Conservation (phyloP, 495 filamentous ascomycete genomes). For the Acidiella bohemica region DNA sequence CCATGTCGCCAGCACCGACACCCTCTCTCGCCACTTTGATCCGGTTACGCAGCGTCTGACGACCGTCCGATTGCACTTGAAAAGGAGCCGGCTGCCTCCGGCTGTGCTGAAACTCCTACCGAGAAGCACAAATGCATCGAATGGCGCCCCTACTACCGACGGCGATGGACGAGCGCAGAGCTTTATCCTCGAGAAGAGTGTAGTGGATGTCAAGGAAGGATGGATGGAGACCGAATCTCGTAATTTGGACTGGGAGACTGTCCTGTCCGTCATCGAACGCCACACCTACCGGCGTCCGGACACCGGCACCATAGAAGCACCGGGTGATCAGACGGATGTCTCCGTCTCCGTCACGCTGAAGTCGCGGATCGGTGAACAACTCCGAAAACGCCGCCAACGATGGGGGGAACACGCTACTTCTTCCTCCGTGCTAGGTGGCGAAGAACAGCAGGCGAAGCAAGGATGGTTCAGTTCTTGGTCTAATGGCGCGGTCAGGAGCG, state of each 20-base stretch:
- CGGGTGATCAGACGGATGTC: constrained; percentile 58
- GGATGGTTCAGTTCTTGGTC: constrained; percentile 62
- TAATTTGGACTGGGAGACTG: constrained; percentile 55
- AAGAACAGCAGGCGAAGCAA: constrained; percentile 40
- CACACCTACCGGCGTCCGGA: constrained; percentile 54
- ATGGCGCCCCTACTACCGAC: too few species aligned
- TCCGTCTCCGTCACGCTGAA: constrained; percentile 73
- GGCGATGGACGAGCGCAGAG: constrained; percentile 60
- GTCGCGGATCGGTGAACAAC: constrained; percentile 56
- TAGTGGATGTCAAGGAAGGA: constrained; percentile 78
- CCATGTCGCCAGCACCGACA: constrained; percentile 93
- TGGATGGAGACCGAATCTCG: constrained; percentile 42
- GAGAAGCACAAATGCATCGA: constrained; percentile 50
- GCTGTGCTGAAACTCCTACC: constrained; percentile 72
- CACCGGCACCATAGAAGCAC: neutral
- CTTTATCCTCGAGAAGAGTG: constrained; percentile 83
- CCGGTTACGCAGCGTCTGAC: constrained; percentile 63
- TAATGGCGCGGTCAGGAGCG: constrained; percentile 66
- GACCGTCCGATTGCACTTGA: constrained; percentile 83
- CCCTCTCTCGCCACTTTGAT: constrained; percentile 77
- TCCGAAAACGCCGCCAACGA: constrained; percentile 47
- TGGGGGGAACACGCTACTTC: constrained; percentile 28
- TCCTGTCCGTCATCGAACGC: constrained; percentile 81
- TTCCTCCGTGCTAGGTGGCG: constrained; percentile 29
- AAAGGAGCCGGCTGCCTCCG: constrained; percentile 78